Percentiles rank a stretch among this genome's conserved stretches.
These are phyloP conservation scores for Zygosaccharomyces bailii DNA, from an alignment of 805 yeast genomes.

Conservation along the genomic window DNA sequence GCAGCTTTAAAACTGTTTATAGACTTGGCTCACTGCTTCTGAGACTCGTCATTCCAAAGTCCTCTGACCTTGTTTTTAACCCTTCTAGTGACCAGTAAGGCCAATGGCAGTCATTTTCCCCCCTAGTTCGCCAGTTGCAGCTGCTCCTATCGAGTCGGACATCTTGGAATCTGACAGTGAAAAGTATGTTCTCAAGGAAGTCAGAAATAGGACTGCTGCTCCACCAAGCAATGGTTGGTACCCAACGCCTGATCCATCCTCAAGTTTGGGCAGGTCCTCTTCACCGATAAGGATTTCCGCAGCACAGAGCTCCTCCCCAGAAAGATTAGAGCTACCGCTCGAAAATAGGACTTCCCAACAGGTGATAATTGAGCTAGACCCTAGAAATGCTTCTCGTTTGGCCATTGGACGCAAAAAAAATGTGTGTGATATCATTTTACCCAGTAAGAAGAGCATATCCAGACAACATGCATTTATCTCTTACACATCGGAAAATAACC, in stretches of 20 bases:
- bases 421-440: conserved; percentile 33
- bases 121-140: conserved; percentile 39
- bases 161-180: not conserved
- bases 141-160: conserved; percentile 2
- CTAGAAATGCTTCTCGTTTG: conserved; percentile 21
- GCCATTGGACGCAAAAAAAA: conserved; percentile 33
- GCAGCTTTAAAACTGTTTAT: not conserved
- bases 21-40: not conserved
- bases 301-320: conserved; percentile 6
- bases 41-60: not conserved
- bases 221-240: conserved; percentile 25
- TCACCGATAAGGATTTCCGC: conserved; percentile 31
- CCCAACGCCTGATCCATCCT: conserved; percentile 75
- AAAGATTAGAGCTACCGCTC: not conserved
- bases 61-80: not conserved
- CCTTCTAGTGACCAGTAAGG: not conserved
- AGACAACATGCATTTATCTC: conserved; percentile 37
- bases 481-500: conserved; percentile 40
- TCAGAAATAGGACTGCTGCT: not conserved
- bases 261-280: conserved; percentile 45
- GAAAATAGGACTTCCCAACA: not conserved
- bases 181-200: not conserved
- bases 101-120: conserved; percentile 29
- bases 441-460: conserved; percentile 33
- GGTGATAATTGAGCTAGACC: conserved; percentile 19